phyloP scores from a whole-genome alignment of 129 eudicot genomes.

The Daucus carota region DNA sequence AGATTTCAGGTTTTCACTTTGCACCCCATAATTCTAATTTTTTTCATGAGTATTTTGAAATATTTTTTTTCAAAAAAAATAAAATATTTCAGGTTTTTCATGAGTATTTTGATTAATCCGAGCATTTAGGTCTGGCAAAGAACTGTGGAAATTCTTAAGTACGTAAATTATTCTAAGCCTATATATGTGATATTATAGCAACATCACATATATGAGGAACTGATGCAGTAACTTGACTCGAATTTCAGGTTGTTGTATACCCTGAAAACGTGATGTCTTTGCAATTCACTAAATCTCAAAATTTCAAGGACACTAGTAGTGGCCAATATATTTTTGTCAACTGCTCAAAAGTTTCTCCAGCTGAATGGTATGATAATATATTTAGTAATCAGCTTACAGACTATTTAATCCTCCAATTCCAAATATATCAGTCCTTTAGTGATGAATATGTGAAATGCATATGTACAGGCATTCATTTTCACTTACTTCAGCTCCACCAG shows the following conservation, averaged over 20 bases:
- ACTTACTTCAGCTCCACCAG: constrained; percentile 64
- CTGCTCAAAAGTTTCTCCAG: constrained; percentile 29
- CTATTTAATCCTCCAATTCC: not conserved
- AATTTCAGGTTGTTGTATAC: constrained; percentile 28
- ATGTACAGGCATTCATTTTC: constrained; percentile 62
- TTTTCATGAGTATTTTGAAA: too few relatives aligned
- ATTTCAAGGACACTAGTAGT: constrained; percentile 27
- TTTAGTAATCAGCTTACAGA: not conserved
- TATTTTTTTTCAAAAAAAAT: too few relatives aligned
- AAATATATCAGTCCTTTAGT: not conserved
- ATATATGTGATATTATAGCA: not conserved
- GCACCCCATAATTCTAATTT: too few relatives aligned
- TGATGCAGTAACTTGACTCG: not conserved
- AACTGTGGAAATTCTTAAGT: constrained; percentile 47
- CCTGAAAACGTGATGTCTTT: constrained; percentile 27
- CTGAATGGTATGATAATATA: constrained; percentile 22
- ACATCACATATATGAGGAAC: not conserved
- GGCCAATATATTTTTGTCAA: constrained; percentile 36
- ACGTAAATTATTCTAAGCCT: not conserved
- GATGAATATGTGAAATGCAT: constrained; percentile 1
- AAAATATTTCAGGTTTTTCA: too few relatives aligned
- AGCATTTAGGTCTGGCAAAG: constrained; percentile 39
- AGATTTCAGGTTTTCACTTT: too few relatives aligned
- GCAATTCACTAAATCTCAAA: constrained; percentile 26
- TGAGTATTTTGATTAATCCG: constrained; percentile 36